phyloP scores from a whole-genome alignment of 2,329 filamentous ascomycete species.

The Fusarium liriodendri region DNA sequence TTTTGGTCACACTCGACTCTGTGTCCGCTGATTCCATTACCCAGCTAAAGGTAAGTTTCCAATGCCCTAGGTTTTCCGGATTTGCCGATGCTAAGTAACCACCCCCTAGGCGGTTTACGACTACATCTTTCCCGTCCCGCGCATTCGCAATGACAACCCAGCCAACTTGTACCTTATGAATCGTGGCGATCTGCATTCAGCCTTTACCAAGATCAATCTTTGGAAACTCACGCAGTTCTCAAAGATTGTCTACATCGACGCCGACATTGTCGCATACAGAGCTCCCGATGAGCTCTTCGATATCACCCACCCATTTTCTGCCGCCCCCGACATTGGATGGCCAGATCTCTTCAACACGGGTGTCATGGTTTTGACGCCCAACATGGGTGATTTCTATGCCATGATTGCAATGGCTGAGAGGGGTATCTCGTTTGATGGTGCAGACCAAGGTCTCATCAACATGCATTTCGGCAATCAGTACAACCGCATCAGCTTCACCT shows the following conservation, averaged over 20 bases:
- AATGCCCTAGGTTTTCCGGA: not conserved
- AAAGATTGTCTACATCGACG: constrained; percentile 94
- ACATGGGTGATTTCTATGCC: constrained; percentile 88
- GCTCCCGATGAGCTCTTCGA: constrained; percentile 94
- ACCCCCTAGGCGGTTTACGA: constrained; percentile 79
- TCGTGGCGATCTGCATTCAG: constrained; percentile 87
- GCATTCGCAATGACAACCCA: constrained; percentile 80
- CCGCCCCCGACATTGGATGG: constrained; percentile 96
- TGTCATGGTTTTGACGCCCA: constrained; percentile 90
- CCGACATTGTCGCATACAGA: constrained; percentile 90
- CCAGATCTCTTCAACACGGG: constrained; percentile 99
- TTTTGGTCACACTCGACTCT: constrained; percentile 83
- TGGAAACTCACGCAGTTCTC: constrained; percentile 93
- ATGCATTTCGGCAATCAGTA: constrained; percentile 89
- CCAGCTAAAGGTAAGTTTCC: constrained; percentile 75
- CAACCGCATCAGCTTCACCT: constrained; percentile 91
- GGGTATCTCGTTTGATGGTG: constrained; percentile 95
- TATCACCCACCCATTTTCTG: constrained; percentile 67
- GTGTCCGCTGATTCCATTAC: constrained; percentile 80
- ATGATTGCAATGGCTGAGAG: constrained; percentile 84
- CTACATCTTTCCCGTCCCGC: constrained; percentile 85
- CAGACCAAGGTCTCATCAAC: constrained; percentile 95
- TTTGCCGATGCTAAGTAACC: constrained; percentile 13
- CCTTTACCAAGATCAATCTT: constrained; percentile 95
- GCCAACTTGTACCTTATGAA: constrained; percentile 93